Percentiles rank a stretch among this genome's conserved stretches.
These are phyloP conservation scores for Oryza rufipogon DNA, from an alignment of 176 grass and related monocot genomes.

Conservation along the genomic window DNA sequence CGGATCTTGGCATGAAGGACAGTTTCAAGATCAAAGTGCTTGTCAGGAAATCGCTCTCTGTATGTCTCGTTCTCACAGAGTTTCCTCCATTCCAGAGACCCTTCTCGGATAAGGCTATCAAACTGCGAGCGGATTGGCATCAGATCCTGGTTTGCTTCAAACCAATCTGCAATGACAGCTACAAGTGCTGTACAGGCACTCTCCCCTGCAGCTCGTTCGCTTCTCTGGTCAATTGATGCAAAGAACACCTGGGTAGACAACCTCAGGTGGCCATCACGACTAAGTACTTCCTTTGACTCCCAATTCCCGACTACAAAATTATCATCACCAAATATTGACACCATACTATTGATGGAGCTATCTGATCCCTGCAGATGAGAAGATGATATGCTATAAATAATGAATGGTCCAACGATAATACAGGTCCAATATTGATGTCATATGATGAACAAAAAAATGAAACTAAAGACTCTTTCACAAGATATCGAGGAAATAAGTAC, in stretches of 20 bases:
- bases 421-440: background rate
- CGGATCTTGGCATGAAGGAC: constrained; percentile 81
- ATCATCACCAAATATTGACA: constrained; percentile 84
- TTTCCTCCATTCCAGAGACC: constrained; percentile 91
- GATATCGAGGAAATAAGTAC: constrained; percentile 47
- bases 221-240: constrained; percentile 95
- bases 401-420: background rate
- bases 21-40: constrained; percentile 98
- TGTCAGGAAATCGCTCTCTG: constrained; percentile 75
- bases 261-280: constrained; percentile 81
- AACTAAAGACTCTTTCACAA: background rate
- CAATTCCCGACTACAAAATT: constrained; percentile 91
- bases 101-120: constrained; percentile 89
- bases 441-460: background rate
- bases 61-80: constrained; percentile 81
- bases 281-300: constrained; percentile 72
- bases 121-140: constrained; percentile 93
- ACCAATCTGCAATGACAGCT: constrained; percentile 89
- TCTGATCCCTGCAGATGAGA: constrained; percentile 64
- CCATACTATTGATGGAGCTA: constrained; percentile 51
- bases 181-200: constrained; percentile 94
- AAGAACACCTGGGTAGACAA: constrained; percentile 82
- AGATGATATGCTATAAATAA: constrained; percentile 32
- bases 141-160: constrained; percentile 66
- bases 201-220: constrained; percentile 83